Base-by-base conservation (phyloP, 371 early-diverging fungal genomes). In the Saksenaea oblongispora region DNA sequence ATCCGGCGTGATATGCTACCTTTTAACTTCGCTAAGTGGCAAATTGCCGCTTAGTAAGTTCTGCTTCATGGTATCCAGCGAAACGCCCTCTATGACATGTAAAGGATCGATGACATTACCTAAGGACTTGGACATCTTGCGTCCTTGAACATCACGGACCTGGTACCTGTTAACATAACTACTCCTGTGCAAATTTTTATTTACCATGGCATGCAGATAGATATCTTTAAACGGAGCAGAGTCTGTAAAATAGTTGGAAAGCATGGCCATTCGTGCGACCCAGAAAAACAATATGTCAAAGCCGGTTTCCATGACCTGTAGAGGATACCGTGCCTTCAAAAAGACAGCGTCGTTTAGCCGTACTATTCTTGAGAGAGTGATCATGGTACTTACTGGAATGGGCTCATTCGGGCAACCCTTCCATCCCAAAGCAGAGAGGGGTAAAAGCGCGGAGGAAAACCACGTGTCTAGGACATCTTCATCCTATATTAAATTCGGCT, bases 201-300 rank as follows among this genome's bases (percentile, higher is more conserved):
- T 58, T 73, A 92, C 93, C 91, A 93, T 90, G 5, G 90, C 87
- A 71, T 93, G 94, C 57, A 93, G 75, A 67, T 83, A 79, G 13
- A 94, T 88, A 27, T 88, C 85, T 35, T 92, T 89, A 84, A 99
- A 99, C 0, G 99, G 97, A 11, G 84, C 75, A 2, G 86, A 69
- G 9, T 87, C 90, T 3, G 95, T 86, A 61, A 99, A 87, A 67
- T 97, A 87, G 36, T 93, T 88, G 61, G 95, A 89, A 56, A 99
- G 75, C 98, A 99, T 99, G 3, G 94, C 95, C 99, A 99, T 99
- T 56, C 99, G 87, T 9, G 98, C 98, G 11, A 99, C 98, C 99
- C 99, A 99, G 74, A 99, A 99, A 84, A 99, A 99, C 54, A 99
- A 75, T 72, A 99, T 99, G 80, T 99, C 99, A 66, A 86, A 89